phyloP scores from a whole-genome alignment of 345 rosid genomes.

The Abelmoschus esculentus region DNA sequence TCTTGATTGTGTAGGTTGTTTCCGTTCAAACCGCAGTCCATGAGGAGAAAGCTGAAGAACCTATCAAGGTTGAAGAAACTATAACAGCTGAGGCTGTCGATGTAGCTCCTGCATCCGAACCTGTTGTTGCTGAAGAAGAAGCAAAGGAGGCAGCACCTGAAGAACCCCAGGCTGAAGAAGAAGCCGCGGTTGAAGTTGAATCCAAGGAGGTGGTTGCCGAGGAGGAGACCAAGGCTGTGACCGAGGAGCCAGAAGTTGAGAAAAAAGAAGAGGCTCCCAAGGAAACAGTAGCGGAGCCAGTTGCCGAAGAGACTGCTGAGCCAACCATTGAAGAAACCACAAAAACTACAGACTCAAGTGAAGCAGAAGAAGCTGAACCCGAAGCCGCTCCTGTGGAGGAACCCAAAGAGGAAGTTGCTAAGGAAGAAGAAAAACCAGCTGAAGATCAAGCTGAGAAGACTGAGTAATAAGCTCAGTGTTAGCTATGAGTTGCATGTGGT shows the following conservation, averaged over 20 bases:
- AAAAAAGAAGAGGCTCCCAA: constrained; percentile 16
- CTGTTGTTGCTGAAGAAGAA: constrained; percentile 11
- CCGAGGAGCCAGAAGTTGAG: constrained; percentile 26
- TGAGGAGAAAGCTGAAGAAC: constrained; percentile 34
- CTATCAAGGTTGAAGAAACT: constrained; percentile 19
- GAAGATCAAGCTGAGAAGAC: neutral
- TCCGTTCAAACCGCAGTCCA: constrained; percentile 19
- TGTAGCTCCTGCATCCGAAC: constrained; percentile 9
- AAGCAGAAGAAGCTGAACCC: neutral
- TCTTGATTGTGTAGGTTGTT: neutral
- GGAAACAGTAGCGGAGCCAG: constrained; percentile 19
- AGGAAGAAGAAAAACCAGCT: constrained; percentile 23
- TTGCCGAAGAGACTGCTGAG: constrained; percentile 5
- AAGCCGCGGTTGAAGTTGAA: constrained; percentile 22
- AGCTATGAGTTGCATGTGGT: constrained; percentile 14
- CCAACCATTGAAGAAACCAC: constrained; percentile 9
- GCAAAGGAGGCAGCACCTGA: constrained; percentile 9
- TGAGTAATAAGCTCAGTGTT: constrained; percentile 12
- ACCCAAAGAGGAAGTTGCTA: constrained; percentile 18
- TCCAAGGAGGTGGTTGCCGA: constrained; percentile 25
- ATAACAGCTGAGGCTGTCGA: neutral
- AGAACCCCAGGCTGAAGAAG: constrained; percentile 15
- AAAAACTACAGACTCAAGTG: constrained; percentile 9
- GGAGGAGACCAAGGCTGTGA: constrained; percentile 15
- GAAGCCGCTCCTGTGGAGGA: constrained; percentile 20